Evolutionary conservation across 164 flowering plant genomes (phyloP).

Genomic region (Santalum album): DNA sequence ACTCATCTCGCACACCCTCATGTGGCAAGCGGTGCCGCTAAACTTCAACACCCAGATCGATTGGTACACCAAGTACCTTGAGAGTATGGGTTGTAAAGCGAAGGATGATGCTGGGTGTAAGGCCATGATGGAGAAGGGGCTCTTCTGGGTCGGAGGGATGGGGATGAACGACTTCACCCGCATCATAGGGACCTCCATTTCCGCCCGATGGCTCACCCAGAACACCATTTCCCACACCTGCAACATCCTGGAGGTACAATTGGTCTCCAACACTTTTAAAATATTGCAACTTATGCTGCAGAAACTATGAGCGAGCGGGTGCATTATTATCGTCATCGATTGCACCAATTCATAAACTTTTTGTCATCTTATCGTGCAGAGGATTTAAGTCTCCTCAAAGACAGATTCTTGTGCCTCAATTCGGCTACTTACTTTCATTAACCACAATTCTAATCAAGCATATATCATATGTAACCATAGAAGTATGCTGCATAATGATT

Average conservation of each 20-base stretch:
- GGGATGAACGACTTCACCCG: slow-evolving; percentile 36
- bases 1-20: slow-evolving; percentile 9
- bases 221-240: slow-evolving; percentile 8
- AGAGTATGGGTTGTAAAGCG: slow-evolving; percentile 9
- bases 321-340: too few species aligned
- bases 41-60: slow-evolving; percentile 24
- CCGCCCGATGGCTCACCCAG: slow-evolving; percentile 10
- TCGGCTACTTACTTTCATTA: too few species aligned
- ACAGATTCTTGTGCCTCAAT: too few species aligned
- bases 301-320: too few species aligned
- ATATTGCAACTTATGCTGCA: too few species aligned
- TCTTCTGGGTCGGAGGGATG: slow-evolving; percentile 44
- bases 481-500: too few species aligned
- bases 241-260: slow-evolving; percentile 26
- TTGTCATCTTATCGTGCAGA: too few species aligned
- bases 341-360: too few species aligned
- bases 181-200: slow-evolving; percentile 13
- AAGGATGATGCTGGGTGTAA: slow-evolving; percentile 9
- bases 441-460: too few species aligned
- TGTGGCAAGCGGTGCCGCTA: slow-evolving; percentile 24
- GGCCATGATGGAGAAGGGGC: slow-evolving; percentile 9
- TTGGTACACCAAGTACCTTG: slow-evolving; percentile 25
- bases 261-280: neutral
- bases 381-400: too few species aligned
- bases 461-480: too few species aligned